A percentile compares a stretch with the other conserved stretches of the same genome.
phyloP scores from a whole-genome alignment of 345 rosid genomes.

The Citrus unshiu region DNA sequence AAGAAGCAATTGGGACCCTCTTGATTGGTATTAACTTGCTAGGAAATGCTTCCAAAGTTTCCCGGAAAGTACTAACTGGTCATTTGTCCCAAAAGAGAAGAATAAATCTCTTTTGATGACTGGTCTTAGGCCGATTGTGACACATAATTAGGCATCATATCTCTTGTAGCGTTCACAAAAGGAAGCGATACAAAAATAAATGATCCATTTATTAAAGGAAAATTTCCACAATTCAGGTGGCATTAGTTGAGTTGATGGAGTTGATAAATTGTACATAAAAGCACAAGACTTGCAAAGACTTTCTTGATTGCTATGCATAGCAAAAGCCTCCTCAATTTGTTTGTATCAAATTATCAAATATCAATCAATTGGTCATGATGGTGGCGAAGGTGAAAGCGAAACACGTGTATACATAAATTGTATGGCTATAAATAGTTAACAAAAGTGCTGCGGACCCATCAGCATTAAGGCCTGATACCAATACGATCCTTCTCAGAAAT shows the following conservation, averaged over 20 bases:
- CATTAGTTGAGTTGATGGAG: not conserved
- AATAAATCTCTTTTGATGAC: not conserved
- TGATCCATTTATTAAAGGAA: not conserved
- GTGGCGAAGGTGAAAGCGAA: not conserved
- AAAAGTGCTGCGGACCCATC: not conserved
- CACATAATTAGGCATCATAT: too few relatives aligned
- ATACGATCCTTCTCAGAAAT: not conserved
- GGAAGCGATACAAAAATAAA: not conserved
- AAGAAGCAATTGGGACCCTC: not conserved
- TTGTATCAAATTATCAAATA: not conserved
- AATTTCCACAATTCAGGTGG: not conserved
- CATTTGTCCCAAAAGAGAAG: not conserved
- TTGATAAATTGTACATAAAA: not conserved
- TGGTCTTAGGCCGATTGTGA: not conserved
- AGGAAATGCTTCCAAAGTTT: constrained; percentile 3
- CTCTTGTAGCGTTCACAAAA: not conserved
- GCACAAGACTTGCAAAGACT: not conserved
- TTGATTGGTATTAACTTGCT: not conserved
- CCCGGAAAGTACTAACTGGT: not conserved
- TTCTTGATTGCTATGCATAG: not conserved
- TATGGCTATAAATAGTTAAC: not conserved
- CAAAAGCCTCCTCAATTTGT: not conserved
- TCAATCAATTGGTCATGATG: not conserved
- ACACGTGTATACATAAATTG: not conserved
- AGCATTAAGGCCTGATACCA: not conserved